Percentiles rank a stretch among this genome's conserved stretches.
phyloP scores from a whole-genome alignment of 257 asterid genomes.

The Ocimum tenuiflorum region DNA sequence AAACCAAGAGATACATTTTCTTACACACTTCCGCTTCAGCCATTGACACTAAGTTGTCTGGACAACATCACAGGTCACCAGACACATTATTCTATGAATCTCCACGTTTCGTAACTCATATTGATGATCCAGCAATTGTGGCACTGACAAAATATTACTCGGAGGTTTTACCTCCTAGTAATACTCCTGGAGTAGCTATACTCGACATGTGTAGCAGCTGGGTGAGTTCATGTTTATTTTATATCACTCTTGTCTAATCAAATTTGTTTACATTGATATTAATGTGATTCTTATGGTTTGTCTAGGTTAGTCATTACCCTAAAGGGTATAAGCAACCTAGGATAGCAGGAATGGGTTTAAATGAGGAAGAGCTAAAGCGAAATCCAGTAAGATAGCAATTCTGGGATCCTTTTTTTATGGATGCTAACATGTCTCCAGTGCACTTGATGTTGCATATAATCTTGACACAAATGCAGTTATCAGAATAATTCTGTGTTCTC shows the following conservation, averaged over 20 bases:
- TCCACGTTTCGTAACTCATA: conserved; percentile 93
- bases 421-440: not conserved
- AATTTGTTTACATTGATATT: not conserved
- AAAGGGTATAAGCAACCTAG: conserved; percentile 77
- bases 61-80: conserved; percentile 50
- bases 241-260: not conserved
- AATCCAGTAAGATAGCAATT: conserved; percentile 58
- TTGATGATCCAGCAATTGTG: conserved; percentile 90
- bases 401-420: not conserved
- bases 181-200: conserved; percentile 74
- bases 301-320: conserved; percentile 96
- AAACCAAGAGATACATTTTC: not conserved
- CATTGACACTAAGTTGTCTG: not conserved
- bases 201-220: conserved; percentile 98
- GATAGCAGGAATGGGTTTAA: conserved; percentile 88
- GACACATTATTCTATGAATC: conserved; percentile 74
- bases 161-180: conserved; percentile 62
- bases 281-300: conserved; percentile 20
- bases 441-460: too few species aligned
- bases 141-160: conserved; percentile 80
- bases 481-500: not conserved
- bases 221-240: conserved; percentile 38
- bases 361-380: conserved; percentile 77
- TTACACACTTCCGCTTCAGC: not conserved
- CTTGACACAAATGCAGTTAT: too few species aligned